Evolutionary conservation across 345 rosid species (phyloP).

Genomic region (Erucastrum elatum): DNA sequence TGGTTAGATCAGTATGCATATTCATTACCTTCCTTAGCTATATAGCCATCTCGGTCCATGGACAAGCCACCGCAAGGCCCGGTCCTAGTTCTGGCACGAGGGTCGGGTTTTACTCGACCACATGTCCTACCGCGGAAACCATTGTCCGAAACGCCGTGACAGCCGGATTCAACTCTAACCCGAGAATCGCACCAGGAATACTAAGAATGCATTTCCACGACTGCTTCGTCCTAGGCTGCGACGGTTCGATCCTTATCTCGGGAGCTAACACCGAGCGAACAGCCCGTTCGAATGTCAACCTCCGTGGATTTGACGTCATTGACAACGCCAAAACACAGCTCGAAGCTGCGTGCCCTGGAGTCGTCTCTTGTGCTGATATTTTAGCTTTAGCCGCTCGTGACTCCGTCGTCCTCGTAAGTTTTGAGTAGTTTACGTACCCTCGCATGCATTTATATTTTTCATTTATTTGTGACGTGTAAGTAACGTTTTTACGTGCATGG

Average conservation of each 20-base stretch:
- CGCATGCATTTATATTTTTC: background rate
- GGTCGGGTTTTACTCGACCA: slow-evolving; percentile 46
- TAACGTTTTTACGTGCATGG: slow-evolving; percentile 34
- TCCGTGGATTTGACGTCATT: slow-evolving; percentile 51
- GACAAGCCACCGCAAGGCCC: slow-evolving; percentile 25
- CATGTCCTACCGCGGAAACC: slow-evolving; percentile 47
- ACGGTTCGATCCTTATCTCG: slow-evolving; percentile 51
- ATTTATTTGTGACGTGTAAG: background rate
- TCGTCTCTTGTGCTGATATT: slow-evolving; percentile 64
- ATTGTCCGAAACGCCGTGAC: slow-evolving; percentile 43
- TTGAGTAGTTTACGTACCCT: background rate
- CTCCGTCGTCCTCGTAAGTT: slow-evolving; percentile 44
- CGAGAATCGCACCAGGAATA: slow-evolving; percentile 48
- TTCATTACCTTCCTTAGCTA: slow-evolving; percentile 21
- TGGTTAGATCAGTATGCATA: slow-evolving; percentile 26
- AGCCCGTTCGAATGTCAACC: slow-evolving; percentile 33
- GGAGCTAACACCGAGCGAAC: slow-evolving; percentile 50
- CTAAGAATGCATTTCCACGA: slow-evolving; percentile 60
- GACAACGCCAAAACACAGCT: slow-evolving; percentile 57
- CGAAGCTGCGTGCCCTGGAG: slow-evolving; percentile 51
- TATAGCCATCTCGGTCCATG: slow-evolving; percentile 16
- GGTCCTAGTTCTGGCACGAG: slow-evolving; percentile 39
- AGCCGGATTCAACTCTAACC: slow-evolving; percentile 39
- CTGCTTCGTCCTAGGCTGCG: slow-evolving; percentile 64
- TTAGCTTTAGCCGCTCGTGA: slow-evolving; percentile 57